Evolutionary conservation across 441 rosid species (phyloP).

Genomic region (Populus hybrid): DNA sequence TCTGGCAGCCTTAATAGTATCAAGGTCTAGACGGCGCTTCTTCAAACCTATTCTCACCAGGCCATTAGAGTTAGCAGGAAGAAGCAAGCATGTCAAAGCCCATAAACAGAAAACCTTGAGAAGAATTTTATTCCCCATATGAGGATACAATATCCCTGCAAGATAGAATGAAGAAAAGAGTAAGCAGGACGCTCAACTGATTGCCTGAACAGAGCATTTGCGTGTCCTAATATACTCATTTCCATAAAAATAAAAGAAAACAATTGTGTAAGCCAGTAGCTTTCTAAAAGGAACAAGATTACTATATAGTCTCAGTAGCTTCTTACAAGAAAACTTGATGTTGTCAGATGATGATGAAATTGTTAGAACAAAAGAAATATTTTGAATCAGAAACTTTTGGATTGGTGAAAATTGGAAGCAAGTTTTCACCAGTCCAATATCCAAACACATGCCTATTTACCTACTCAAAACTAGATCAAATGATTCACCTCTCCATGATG

Average conservation of each 20-base stretch:
- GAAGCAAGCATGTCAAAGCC: conserved; percentile 38
- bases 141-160: conserved; percentile 27
- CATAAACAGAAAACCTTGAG: conserved; percentile 34
- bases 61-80: conserved; percentile 46
- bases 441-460: neutral
- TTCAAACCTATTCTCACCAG: conserved; percentile 51
- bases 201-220: neutral
- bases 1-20: conserved; percentile 41
- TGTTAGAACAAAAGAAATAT: neutral
- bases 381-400: neutral
- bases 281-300: neutral
- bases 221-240: neutral
- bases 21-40: conserved; percentile 54
- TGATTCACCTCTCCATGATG: neutral
- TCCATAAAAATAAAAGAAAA: neutral
- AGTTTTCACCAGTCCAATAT: neutral
- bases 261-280: neutral
- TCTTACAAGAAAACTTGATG: neutral
- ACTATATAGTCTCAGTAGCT: neutral
- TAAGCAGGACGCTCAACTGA: neutral
- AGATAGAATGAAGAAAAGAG: neutral
- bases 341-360: neutral
- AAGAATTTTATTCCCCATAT: conserved; percentile 33
- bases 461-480: neutral
- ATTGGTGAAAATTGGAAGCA: neutral